Base-by-base conservation (phyloP, 257 asterid genomes). In the Forsythia viridissima region DNA sequence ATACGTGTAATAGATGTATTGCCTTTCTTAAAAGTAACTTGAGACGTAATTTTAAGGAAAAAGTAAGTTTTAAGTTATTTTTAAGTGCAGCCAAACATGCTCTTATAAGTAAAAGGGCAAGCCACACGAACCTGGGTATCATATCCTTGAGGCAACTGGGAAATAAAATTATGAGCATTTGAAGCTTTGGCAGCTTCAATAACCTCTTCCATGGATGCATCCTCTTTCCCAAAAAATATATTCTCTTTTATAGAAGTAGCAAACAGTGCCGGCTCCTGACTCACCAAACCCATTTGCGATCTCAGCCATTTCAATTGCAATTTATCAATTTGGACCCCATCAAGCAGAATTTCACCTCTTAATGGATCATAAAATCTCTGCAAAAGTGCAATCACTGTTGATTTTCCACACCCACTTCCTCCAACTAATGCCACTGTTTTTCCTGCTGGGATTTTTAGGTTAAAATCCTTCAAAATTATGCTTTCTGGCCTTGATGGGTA, bases 181-280 rank as follows among this genome's bases (percentile, higher is more conserved):
- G 99, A 82, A 81, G 99, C 98, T 81, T 92, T 93, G 0, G 98
- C 92, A 69, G 99, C 97, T 79, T 88, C 91, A 0, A 89, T 82
- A 68, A 95, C 96, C 69, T 93, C 97, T 63, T 93, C 97, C 83
- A 82, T 68, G 0, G 97, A 77, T 1, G 97, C 99, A 70, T 92
- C 91, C 74, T 95, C 98, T 80, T 93, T 93, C 40, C 99, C 99
- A 37, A 95, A 93, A 69, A 93, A 83, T 78, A 95, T 93, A 55
- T 95, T 95, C 75, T 95, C 99, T 76, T 88, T 93, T 42, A 95
- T 93, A 1, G 97, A 82, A 20, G 98, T 93, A 0, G 97, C 99
- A 66, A 93, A 95, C 3, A 95, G 91, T 5, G 97, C 94, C 2
- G 99, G 99, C 83, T 95, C 99, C 52, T 95, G 99, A 80, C 99